Percentiles rank a stretch among this genome's conserved stretches.
Conservation (phyloP, 2,329 filamentous ascomycete species). For the Pseudocercospora eumusae region DNA sequence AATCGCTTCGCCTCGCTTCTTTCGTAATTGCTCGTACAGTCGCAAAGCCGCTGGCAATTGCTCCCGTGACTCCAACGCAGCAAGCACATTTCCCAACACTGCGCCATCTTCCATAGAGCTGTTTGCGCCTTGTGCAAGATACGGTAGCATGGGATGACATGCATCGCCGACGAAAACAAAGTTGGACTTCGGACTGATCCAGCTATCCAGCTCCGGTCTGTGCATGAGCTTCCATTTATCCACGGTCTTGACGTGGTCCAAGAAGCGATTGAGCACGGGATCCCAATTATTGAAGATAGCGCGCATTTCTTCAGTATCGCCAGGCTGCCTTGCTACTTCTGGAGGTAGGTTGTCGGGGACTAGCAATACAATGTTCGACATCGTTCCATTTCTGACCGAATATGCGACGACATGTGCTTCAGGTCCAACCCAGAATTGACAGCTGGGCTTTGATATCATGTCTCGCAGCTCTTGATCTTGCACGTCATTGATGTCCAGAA, state of each 20-base stretch:
- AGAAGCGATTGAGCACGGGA: slow-evolving; percentile 54
- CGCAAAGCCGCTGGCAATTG: slow-evolving; percentile 46
- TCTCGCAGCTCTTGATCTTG: slow-evolving; percentile 53
- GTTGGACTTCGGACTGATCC: slow-evolving; percentile 57
- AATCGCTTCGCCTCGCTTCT: slow-evolving; percentile 56
- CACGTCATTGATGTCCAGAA: slow-evolving; percentile 57
- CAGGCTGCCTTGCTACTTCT: slow-evolving; percentile 54
- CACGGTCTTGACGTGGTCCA: slow-evolving; percentile 58
- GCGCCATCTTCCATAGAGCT: slow-evolving; percentile 68
- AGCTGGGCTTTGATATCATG: slow-evolving; percentile 55
- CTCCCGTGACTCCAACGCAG: slow-evolving; percentile 48
- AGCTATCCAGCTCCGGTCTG: slow-evolving; percentile 54
- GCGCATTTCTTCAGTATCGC: slow-evolving; percentile 62
- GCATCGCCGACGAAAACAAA: slow-evolving; percentile 59
- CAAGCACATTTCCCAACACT: slow-evolving; percentile 61
- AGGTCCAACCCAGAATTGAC: slow-evolving; percentile 66
- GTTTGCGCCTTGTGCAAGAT: slow-evolving; percentile 66
- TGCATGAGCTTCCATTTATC: slow-evolving; percentile 72
- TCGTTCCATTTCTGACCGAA: slow-evolving; percentile 58
- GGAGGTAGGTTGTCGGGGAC: slow-evolving; percentile 64
- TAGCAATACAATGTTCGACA: slow-evolving; percentile 68
- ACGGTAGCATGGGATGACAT: slow-evolving; percentile 50
- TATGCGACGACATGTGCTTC: slow-evolving; percentile 64
- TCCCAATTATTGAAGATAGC: slow-evolving; percentile 65
- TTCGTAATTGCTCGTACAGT: slow-evolving; percentile 51